Conservation (phyloP, 495 filamentous ascomycete species). For the Penicillium canescens region DNA sequence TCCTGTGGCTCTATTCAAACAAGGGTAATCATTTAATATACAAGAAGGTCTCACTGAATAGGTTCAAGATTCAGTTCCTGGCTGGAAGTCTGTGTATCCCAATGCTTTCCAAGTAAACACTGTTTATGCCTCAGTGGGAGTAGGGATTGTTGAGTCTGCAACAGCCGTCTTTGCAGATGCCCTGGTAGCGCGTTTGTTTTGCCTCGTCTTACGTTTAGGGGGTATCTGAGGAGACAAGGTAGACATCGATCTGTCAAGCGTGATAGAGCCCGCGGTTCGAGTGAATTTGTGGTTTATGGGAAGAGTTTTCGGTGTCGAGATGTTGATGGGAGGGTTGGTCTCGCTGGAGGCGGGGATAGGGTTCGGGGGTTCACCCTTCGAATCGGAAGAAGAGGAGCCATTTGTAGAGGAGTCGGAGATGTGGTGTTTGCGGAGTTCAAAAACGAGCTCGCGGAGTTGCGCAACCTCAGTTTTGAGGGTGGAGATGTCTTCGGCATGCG, state of each 20-base stretch:
- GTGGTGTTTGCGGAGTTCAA: constrained; percentile 28
- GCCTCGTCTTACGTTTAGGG: constrained; percentile 2
- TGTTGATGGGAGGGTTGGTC: not conserved
- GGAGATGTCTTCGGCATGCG: constrained; percentile 26
- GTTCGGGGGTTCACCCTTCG: not conserved
- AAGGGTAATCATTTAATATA: constrained; percentile 8
- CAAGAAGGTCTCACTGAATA: not conserved
- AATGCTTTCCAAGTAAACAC: not conserved
- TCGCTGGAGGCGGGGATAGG: not conserved
- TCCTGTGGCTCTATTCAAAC: constrained; percentile 6
- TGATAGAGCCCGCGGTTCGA: not conserved
- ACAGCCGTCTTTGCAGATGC: not conserved
- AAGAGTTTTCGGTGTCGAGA: not conserved
- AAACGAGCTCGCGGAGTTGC: constrained; percentile 35
- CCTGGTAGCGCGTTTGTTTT: not conserved
- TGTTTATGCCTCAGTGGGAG: not conserved
- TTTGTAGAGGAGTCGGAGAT: constrained; percentile 16
- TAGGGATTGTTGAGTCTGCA: not conserved
- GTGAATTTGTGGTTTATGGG: not conserved
- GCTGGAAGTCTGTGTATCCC: no score
- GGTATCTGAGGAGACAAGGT: not conserved
- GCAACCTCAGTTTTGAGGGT: constrained; percentile 33
- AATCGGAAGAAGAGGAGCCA: constrained; percentile 2
- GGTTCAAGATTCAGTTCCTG: not conserved
- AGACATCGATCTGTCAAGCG: constrained; percentile 1